Conservation (phyloP, 2,329 filamentous ascomycete species). For the Aspergillus aculeatinus region DNA sequence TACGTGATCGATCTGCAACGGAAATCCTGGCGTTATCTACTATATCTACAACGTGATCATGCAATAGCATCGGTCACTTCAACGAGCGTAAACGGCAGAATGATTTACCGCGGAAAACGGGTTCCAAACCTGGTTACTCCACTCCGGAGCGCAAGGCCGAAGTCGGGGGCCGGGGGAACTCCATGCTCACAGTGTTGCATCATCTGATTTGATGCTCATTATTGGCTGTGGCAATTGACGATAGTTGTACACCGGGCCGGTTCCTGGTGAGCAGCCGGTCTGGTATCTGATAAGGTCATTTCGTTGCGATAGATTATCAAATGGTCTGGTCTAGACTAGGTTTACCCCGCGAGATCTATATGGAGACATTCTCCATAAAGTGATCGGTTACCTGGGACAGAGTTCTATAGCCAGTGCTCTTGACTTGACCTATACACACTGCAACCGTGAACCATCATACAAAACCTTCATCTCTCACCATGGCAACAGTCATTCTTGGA, state of each 20-base stretch:
- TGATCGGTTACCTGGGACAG: background rate
- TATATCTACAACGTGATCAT: too few relatives aligned
- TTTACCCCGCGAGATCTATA: background rate
- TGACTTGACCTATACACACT: too few relatives aligned
- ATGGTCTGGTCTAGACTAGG: background rate
- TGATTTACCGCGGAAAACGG: too few relatives aligned
- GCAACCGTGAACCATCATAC: background rate
- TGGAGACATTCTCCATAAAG: background rate
- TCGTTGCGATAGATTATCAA: background rate
- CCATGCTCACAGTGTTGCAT: too few relatives aligned
- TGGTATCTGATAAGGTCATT: background rate
- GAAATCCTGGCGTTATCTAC: background rate
- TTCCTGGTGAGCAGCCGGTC: background rate
- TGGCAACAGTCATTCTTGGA: constrained; percentile 65
- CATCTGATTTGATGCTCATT: background rate
- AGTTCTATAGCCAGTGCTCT: background rate
- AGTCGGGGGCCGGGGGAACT: too few relatives aligned
- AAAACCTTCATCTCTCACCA: constrained; percentile 28
- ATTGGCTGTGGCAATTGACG: background rate
- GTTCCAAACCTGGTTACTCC: too few relatives aligned
- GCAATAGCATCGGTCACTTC: too few relatives aligned
- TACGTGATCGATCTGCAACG: too few relatives aligned
- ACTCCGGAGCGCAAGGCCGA: too few relatives aligned
- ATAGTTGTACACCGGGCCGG: background rate
- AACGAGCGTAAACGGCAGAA: too few relatives aligned